Evolutionary conservation across 1,139 yeast genomes (phyloP), one percentile per base, ranked within the genome.

Genomic region (Debaryomyces psychrophilus): DNA sequence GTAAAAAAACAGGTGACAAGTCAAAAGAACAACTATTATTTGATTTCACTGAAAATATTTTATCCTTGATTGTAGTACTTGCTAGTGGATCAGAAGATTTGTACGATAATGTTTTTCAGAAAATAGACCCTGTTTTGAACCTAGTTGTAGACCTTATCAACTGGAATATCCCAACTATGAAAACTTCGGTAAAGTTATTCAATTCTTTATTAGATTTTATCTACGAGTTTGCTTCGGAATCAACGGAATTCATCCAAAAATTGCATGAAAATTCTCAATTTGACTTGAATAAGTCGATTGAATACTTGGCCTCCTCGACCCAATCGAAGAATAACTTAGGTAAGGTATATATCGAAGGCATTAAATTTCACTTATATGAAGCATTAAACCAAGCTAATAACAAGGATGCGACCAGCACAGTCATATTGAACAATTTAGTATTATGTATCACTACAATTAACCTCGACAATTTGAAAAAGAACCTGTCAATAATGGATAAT

Each of bases 11-110:
- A 45, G 66, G 69, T 41, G 76, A 72, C 31, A 77, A 76, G 46
- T 72, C 76, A 17, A 73, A 70, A 51, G 61, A 65, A 41, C 74
- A 76, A 47, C 60, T 83, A 45, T 65, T 87, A 43, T 81, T 77
- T 56, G 92, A 85, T 51, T 83, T 81, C 56, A 71, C 86, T 1
- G 97, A 90, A 53, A 90, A 90, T 59, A 60, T 90, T 33, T 62
- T 89, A 35, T 83, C 93, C 0, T 73, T 92, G 44, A 63, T 85
- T 6, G 82, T 86, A 12, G 86, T 86, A 1, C 67, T 93, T 46
- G 83, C 87, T 12, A 79, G 83, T 51, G 80, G 84, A 5, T 80
- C 87, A 8, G 85, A 81, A 31, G 84, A 79, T 35, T 74, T 87
- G 20, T 80, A 81, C 50, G 78, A 77, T 8, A 71, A 72, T 8